Conservation (phyloP, 192 early-diverging fungal species). For the Rhizophlyctis rosea region DNA sequence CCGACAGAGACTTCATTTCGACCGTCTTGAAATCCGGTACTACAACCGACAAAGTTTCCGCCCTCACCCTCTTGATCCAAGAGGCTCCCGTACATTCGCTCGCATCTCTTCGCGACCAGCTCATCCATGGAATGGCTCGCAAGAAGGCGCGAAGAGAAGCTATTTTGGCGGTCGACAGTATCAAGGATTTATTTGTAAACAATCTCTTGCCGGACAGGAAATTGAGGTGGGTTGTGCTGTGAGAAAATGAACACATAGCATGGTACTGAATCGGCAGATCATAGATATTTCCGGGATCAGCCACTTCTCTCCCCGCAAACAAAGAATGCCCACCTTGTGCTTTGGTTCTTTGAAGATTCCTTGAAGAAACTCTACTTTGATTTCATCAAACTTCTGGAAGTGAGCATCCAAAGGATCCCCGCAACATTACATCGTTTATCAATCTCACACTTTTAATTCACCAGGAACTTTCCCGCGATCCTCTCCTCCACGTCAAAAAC, state of each 20-base stretch:
- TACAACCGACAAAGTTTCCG: conserved; percentile 87
- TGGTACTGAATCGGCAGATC: too few relatives aligned
- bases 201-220: conserved; percentile 87
- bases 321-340: conserved; percentile 69
- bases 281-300: conserved; percentile 96
- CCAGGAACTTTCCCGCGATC: conserved; percentile 78
- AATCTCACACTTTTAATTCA: too few relatives aligned
- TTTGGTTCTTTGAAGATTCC: conserved; percentile 94
- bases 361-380: conserved; percentile 91
- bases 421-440: background rate
- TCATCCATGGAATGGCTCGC: conserved; percentile 67
- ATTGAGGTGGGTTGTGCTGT: too few relatives aligned
- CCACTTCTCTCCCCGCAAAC: conserved; percentile 60
- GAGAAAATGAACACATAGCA: too few relatives aligned
- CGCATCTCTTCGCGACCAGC: conserved; percentile 65
- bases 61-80: conserved; percentile 86
- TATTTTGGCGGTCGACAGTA: conserved; percentile 74
- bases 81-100: conserved; percentile 89
- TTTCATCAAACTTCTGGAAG: conserved; percentile 85
- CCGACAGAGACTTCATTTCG: conserved; percentile 82
- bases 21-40: conserved; percentile 91
- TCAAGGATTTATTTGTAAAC: conserved; percentile 85
- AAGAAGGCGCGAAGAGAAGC: conserved; percentile 91
- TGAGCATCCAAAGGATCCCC: conserved; percentile 24
- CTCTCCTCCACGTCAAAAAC: conserved; percentile 77